A percentile compares a stretch with the other conserved stretches of the same genome.
Conservation (phyloP, 352 stramenopile genomes). For the Pythium rishiriense region DNA sequence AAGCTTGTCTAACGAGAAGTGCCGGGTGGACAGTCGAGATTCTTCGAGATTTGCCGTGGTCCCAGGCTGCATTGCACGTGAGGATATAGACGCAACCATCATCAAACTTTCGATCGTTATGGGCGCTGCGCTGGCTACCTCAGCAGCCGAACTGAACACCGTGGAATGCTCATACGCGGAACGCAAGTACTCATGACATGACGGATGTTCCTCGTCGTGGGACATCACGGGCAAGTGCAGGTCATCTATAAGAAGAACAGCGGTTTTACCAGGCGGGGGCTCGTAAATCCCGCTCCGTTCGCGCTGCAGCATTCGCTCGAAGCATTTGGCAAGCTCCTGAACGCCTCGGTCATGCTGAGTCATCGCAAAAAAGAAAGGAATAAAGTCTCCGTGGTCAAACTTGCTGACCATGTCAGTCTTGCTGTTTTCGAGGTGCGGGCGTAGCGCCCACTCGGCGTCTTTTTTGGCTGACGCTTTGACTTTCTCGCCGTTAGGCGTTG, state of each 20-base stretch:
- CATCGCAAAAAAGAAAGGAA: slow-evolving; percentile 35
- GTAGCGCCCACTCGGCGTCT: slow-evolving; percentile 10
- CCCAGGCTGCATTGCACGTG: neutral
- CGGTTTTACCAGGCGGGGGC: slow-evolving; percentile 36
- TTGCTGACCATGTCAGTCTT: slow-evolving; percentile 22
- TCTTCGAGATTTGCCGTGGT: neutral
- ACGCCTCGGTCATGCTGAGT: slow-evolving; percentile 22
- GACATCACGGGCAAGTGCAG: slow-evolving; percentile 32
- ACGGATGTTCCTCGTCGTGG: slow-evolving; percentile 27
- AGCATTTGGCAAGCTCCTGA: slow-evolving; percentile 21
- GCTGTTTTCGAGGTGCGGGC: slow-evolving; percentile 8
- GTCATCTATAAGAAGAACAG: slow-evolving; percentile 39
- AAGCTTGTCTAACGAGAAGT: slow-evolving; percentile 26
- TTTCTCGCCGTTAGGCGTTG: slow-evolving; percentile 1
- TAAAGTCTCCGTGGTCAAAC: slow-evolving; percentile 30
- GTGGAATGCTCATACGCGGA: slow-evolving; percentile 22
- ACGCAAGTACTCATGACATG: slow-evolving; percentile 28
- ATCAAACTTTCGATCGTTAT: slow-evolving; percentile 31
- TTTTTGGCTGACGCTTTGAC: slow-evolving; percentile 9
- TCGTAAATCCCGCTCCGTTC: slow-evolving; percentile 36
- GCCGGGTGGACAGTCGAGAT: slow-evolving; percentile 10
- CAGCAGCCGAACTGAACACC: slow-evolving; percentile 13
- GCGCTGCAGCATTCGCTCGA: slow-evolving; percentile 40
- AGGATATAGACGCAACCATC: slow-evolving; percentile 34
- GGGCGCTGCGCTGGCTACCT: slow-evolving; percentile 2